phyloP scores from a whole-genome alignment of 805 yeast genomes.

The Hanseniaspora thailandica region DNA sequence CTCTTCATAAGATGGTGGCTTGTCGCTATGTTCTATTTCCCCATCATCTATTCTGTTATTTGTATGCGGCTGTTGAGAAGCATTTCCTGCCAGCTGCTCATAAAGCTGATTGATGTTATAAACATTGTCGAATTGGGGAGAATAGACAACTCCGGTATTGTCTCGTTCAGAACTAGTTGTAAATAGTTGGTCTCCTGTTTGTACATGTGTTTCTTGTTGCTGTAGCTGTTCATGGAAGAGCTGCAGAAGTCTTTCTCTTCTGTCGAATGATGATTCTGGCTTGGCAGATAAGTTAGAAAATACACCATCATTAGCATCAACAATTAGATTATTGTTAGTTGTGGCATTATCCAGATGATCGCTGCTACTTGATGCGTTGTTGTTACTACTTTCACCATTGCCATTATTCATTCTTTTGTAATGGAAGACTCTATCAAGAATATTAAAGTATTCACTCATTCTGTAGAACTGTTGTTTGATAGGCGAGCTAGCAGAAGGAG shows the following conservation, averaged over 20 bases:
- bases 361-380: background rate
- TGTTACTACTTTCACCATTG: slow-evolving; percentile 12
- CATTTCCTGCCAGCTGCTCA: background rate
- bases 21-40: slow-evolving; percentile 33
- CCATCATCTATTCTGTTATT: slow-evolving; percentile 19
- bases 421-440: slow-evolving; percentile 31
- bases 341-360: slow-evolving; percentile 13
- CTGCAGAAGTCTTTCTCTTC: slow-evolving; percentile 6
- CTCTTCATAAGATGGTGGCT: slow-evolving; percentile 82
- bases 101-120: slow-evolving; percentile 11
- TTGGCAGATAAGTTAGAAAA: slow-evolving; percentile 85
- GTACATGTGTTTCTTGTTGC: background rate
- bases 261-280: slow-evolving; percentile 40
- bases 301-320: slow-evolving; percentile 67
- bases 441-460: slow-evolving; percentile 32
- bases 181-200: background rate
- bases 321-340: slow-evolving; percentile 3
- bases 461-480: slow-evolving; percentile 10
- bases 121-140: background rate
- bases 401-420: slow-evolving; percentile 20
- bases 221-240: slow-evolving; percentile 10
- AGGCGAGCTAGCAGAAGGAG: background rate
- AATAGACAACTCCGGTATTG: background rate
- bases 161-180: background rate
- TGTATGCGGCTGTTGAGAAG: background rate